Evolutionary conservation across 2,329 filamentous ascomycete genomes (phyloP), one percentile per base, ranked within the genome.

Genomic region (Blumeria hordei): DNA sequence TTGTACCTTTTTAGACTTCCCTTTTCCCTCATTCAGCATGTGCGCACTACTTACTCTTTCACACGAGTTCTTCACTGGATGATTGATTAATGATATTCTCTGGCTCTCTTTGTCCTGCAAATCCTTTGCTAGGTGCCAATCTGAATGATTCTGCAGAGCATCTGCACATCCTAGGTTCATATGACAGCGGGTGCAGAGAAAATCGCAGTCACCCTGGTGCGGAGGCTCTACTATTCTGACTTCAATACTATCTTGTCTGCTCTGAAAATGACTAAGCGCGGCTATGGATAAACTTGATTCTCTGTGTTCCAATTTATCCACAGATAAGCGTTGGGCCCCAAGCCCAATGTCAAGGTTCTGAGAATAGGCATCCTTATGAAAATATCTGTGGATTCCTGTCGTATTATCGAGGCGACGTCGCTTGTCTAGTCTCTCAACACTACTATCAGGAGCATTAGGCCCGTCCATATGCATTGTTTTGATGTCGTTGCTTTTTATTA

Each of bases 111-210:
- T 59, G 56, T 80, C 75, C 59, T 88, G 81, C 34, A 98, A 73
- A 61, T 90, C 84, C 68, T 85, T 86, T 49, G 92, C 92, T 68
- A 94, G 83, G 69, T 98, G 92, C 82, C 88, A 96, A 67, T 98
- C 92, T 55, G 82, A 73, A 66, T 98, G 92, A 68, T 85, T 88
- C 60, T 80, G 75, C 50, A 79, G 64, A 61, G 75, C 74, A 55
- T 81, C 76, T 32, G 70, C 64, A 41, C 72, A 70, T 11, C 73
- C 71, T 36, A 92, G 70, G n/a, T 66, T 64, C 62, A 75, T 73
- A 57, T 75, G 73, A 67, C 88, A 94, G 58, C 78, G 77, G 53
- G 71, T 65, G 66, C 87, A 94, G 43, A 67, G 62, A 61, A 71
- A 68, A 45, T 68, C 63, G 39, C 63, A 65, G 59, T 67, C 66